These are phyloP conservation scores for Tylopilus intermedius DNA, from an alignment of 768 basidiomycete species.

Conservation along the genomic window DNA sequence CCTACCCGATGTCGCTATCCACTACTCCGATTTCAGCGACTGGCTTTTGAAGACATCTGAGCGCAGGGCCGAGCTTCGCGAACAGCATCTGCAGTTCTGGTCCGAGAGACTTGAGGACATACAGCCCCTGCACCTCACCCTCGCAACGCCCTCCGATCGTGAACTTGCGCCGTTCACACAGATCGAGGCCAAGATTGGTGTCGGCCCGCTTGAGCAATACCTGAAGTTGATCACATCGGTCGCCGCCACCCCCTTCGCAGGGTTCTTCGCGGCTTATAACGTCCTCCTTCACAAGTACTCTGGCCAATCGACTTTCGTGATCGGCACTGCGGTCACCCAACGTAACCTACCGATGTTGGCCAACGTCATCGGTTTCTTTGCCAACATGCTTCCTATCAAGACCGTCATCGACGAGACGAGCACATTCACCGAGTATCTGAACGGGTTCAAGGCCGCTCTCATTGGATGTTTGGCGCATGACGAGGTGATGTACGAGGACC, in stretches of 20 bases:
- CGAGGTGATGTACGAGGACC: constrained; percentile 30
- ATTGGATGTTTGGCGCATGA: constrained; percentile 22
- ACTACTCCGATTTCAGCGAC: constrained; percentile 20
- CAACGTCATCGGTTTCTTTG: constrained; percentile 29
- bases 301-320: constrained; percentile 24
- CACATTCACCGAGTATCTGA: constrained; percentile 24
- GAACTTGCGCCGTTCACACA: constrained; percentile 29
- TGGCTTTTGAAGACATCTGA: constrained; percentile 28
- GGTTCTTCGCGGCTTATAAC: constrained; percentile 30
- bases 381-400: constrained; percentile 29
- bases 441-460: constrained; percentile 20
- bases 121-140: constrained; percentile 19
- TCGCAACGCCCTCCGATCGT: constrained; percentile 23
- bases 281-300: constrained; percentile 33
- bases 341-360: constrained; percentile 26
- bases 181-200: constrained; percentile 21
- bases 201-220: constrained; percentile 19
- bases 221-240: constrained; percentile 14
- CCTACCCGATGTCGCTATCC: constrained; percentile 21
- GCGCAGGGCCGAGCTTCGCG: constrained; percentile 24
- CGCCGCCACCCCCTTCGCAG: constrained; percentile 25
- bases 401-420: constrained; percentile 23
- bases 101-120: constrained; percentile 13
- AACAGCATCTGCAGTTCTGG: constrained; percentile 26
- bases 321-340: constrained; percentile 30